Evolutionary conservation across 371 early-diverging fungal species (phyloP).

Genomic region (Mortierella sp.): DNA sequence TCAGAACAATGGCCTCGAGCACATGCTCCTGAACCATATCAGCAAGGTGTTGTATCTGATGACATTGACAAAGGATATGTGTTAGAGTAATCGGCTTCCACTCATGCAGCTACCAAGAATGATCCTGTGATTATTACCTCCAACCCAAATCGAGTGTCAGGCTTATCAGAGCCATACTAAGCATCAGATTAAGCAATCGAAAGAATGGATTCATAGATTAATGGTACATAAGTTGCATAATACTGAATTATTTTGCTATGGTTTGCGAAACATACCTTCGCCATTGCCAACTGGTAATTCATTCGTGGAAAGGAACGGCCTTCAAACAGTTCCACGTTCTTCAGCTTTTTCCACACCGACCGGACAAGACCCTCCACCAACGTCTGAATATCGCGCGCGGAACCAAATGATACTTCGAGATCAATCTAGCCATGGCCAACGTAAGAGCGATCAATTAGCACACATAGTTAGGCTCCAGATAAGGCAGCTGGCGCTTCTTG

Average conservation of each 20-base stretch:
- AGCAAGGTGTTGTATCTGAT: constrained; percentile 61
- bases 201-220: neutral
- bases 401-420: constrained; percentile 89
- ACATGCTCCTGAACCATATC: constrained; percentile 20
- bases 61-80: neutral
- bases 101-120: neutral
- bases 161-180: constrained; percentile 93
- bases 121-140: constrained; percentile 54
- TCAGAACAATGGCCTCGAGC: constrained; percentile 52
- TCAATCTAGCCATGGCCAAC: constrained; percentile 72
- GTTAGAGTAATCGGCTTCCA: no score
- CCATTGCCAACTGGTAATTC: constrained; percentile 87
- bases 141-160: constrained; percentile 85
- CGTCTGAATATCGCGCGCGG: constrained; percentile 73
- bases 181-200: neutral
- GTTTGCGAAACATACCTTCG: constrained; percentile 58
- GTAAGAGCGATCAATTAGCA: no score
- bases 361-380: constrained; percentile 83
- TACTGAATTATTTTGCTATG: no score
- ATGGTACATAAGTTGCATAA: neutral
- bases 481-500: neutral
- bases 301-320: constrained; percentile 71
- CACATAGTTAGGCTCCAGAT: no score
- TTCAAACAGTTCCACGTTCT: constrained; percentile 61
- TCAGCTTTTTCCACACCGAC: constrained; percentile 72